Base-by-base conservation (phyloP, 768 basidiomycete species). In the Obba rivulosa region DNA sequence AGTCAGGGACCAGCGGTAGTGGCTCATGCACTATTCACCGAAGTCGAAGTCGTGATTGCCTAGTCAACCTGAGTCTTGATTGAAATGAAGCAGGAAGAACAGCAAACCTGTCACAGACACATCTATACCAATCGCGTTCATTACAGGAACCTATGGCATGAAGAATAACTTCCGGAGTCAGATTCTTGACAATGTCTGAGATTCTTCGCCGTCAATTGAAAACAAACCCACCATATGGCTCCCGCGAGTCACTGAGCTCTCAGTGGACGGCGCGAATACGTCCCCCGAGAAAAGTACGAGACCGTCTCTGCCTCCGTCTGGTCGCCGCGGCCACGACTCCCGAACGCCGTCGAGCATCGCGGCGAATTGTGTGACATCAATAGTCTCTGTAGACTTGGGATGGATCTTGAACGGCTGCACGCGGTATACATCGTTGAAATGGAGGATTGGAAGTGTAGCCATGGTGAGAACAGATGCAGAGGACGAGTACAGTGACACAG, bases 31-130 rank as follows among this genome's bases (percentile, higher is more conserved):
- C 10, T 8, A 50, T 68, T 41, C 49, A 85, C 87, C 87, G 55
- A 87, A 90, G 66, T 94, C 92, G 64, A 93, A 93, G 56, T 94
- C 92, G 55, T 96, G 92, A 61, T 96, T 94, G 4, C 92, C 89
- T 90, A 51, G 13, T 31, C n/a, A n/a, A n/a, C n/a, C n/a, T n/a
- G n/a, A n/a, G n/a, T n/a, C 28, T 7, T 7, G 28, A 31, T 31
- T 13, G 13, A 13, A 31, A 31, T 13, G 13, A 13, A 31, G 28
- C 28, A 7, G 13, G 28, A 13, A 31, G 28, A 31, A 7, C 7
- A 28, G 65, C 83, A 44, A 25, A 89, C 90, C 92, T 48, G 87
- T 81, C 51, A 92, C 70, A 7, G 92, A 78, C 34, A 84, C 81
- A 64, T 94, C 89, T 20, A 89, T 76, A n/a, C 73, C 78, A 39